phyloP scores from a whole-genome alignment of 2,329 filamentous ascomycete species.

The Chaetomiaceae sp. region DNA sequence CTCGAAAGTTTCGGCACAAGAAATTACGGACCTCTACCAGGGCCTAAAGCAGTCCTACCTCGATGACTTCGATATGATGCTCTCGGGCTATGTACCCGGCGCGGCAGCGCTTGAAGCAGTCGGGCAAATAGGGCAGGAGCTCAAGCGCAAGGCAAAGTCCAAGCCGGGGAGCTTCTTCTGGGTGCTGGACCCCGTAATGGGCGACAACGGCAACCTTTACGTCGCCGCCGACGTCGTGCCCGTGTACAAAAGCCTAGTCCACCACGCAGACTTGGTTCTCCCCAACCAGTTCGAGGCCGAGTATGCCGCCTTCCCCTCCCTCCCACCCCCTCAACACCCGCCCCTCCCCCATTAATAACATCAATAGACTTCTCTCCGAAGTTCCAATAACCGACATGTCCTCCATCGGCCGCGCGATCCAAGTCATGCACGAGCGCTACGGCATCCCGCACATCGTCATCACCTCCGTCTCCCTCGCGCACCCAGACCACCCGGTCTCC shows the following conservation, averaged over 20 bases:
- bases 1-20: slow-evolving; percentile 71
- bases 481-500: slow-evolving; percentile 44
- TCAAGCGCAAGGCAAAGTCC: slow-evolving; percentile 60
- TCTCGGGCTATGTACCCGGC: slow-evolving; percentile 91
- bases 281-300: slow-evolving; percentile 98
- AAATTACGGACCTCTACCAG: slow-evolving; percentile 79
- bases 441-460: slow-evolving; percentile 84
- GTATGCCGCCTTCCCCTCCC: slow-evolving; percentile 46
- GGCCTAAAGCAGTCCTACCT: slow-evolving; percentile 81
- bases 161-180: slow-evolving; percentile 83
- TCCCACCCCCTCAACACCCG: background rate
- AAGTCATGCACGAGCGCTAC: slow-evolving; percentile 70
- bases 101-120: slow-evolving; percentile 80
- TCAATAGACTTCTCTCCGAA: slow-evolving; percentile 71
- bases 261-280: slow-evolving; percentile 82
- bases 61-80: slow-evolving; percentile 86
- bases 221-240: slow-evolving; percentile 89
- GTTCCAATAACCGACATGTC: slow-evolving; percentile 73
- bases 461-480: slow-evolving; percentile 73
- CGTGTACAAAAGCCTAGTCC: slow-evolving; percentile 76
- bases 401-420: slow-evolving; percentile 69
- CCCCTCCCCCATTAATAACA: too few species aligned
- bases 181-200: slow-evolving; percentile 98
- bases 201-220: slow-evolving; percentile 87
- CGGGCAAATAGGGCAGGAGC: slow-evolving; percentile 75